Evolutionary conservation across 495 filamentous ascomycete genomes (phyloP), one percentile per base, ranked within the genome.

Genomic region (Penicillium manginii): DNA sequence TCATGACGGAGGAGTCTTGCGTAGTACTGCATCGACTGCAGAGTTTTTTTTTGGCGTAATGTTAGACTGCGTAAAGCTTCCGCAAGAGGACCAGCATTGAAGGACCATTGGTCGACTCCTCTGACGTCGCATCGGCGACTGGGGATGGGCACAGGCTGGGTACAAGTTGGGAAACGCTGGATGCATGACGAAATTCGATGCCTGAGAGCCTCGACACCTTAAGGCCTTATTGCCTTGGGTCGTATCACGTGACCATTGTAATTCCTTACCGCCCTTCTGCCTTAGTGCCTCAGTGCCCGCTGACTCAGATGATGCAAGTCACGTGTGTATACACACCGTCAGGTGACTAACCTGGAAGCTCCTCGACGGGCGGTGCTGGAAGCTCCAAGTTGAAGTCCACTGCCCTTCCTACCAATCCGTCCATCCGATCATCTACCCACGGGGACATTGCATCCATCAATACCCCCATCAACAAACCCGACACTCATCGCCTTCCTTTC

Each of bases 341-440:
- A 77, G 55, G 70, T 77, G 73, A 76, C 39, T 50, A 7, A 21
- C 21, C 32, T 58, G 59, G 58, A 60, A 75, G 74, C 72, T 76
- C 63, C 61, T 68, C 55, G 71, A 62, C 64, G 55, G 62, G 59
- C 43, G 52, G 52, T 61, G 66, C 61, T 62, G 50, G 58, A 60
- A 67, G 64, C 64, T 70, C 67, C 57, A 67, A 62, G 58, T 58
- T 51, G 50, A n/a, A 48, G 54, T 50, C 57, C 29, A 39, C 56
- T 55, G 42, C 37, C 43, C 46, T 50, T 53, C 52, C 59, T 60
- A 58, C 50, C 60, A 64, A 45, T 62, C 55, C 49, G 54, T 50
- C 40, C 46, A 59, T 57, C 51, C 39, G 31, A 67, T 52, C 54
- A 57, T 48, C 61, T 15, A 22, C 26, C 8, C 32, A 11, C 33